These are phyloP conservation scores for Chaetomium olivaceum DNA, from an alignment of 2,329 filamentous ascomycete species.

Conservation along the genomic window DNA sequence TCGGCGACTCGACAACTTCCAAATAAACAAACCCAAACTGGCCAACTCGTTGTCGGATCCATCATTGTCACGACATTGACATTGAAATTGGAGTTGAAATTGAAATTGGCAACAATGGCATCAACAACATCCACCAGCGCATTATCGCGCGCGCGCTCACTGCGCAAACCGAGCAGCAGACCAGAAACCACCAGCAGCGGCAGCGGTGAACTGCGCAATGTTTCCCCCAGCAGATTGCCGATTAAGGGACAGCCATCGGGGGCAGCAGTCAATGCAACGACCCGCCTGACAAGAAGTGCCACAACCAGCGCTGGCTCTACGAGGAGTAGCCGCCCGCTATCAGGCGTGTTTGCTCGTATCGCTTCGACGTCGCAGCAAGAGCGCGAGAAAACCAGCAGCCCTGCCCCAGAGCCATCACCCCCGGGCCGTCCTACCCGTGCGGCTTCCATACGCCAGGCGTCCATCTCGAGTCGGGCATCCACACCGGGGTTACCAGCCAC, in stretches of 20 bases:
- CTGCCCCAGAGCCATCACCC: slow-evolving; percentile 1
- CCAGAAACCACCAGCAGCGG: slow-evolving; percentile 21
- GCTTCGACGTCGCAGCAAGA: slow-evolving; percentile 17
- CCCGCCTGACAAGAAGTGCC: slow-evolving; percentile 14
- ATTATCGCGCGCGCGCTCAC: slow-evolving; percentile 46
- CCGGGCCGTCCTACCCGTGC: slow-evolving; percentile 11
- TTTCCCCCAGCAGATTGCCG: slow-evolving; percentile 54
- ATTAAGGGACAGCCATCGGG: slow-evolving; percentile 44
- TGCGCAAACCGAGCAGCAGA: slow-evolving; percentile 45
- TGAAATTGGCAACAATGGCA: slow-evolving; percentile 39
- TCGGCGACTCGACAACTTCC: slow-evolving; percentile 1
- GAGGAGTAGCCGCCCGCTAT: slow-evolving; percentile 27
- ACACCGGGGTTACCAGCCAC: background rate
- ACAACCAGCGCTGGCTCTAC: slow-evolving; percentile 30
- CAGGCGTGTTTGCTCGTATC: slow-evolving; percentile 31
- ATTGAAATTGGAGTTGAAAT: background rate
- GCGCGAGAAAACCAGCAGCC: slow-evolving; percentile 5
- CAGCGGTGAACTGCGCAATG: slow-evolving; percentile 37
- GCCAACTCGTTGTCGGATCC: background rate
- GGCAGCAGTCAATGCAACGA: background rate
- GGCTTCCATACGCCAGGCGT: slow-evolving; percentile 17
- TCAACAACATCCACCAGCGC: slow-evolving; percentile 43
- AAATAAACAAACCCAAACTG: slow-evolving; percentile 6
- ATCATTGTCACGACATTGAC: background rate
- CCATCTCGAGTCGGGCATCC: slow-evolving; percentile 12